Base-by-base conservation (phyloP, 805 yeast species). In the Candida insectorum region DNA sequence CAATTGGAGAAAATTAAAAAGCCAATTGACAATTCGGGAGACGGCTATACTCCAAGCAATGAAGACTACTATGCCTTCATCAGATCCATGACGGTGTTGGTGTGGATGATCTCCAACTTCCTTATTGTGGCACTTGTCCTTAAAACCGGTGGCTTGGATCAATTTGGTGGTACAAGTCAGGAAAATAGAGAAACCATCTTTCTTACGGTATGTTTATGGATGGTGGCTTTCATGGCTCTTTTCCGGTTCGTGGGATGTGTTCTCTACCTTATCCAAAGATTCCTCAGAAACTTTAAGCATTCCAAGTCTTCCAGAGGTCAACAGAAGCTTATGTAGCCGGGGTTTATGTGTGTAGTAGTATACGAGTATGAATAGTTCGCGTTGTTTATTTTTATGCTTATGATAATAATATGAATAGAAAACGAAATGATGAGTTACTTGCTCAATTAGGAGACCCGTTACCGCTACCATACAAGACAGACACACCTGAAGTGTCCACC, bases 191-290 rank as follows among this genome's bases (percentile, higher is more conserved):
- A 68, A 10, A 55, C 63, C 21, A 60, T 73, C 3, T 69, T 61
- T 43, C 65, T 68, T 49, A 69, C 76, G 11, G 76, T 77, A 16
- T 60, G 79, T 38, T 65, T 78, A 37, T 77, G 83, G 81, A 54
- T 74, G 25, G 81, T 76, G 26, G 82, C 83, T 2, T 70, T 76
- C 28, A 60, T 79, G 63, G 81, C 84, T 1, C 52, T 71, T 7
- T 69, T 79, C 57, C 52, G 83, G 26, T 66, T 78, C 39, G 40
- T 73, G 30, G 85, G 85, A 6, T 71, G 80, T 45, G 39, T 63
- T 8, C 34, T 62, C 14, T 78, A 76, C 52, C 63, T 78, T 54
- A 33, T 63, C 11, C 60, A 56, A 39, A 56, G 71, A 41, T 49
- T 60, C 26, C 39, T 48, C 14, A 39, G 48, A 23, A 51, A 44